Base-by-base conservation (phyloP, 805 yeast species). In the Candida glaebosa region DNA sequence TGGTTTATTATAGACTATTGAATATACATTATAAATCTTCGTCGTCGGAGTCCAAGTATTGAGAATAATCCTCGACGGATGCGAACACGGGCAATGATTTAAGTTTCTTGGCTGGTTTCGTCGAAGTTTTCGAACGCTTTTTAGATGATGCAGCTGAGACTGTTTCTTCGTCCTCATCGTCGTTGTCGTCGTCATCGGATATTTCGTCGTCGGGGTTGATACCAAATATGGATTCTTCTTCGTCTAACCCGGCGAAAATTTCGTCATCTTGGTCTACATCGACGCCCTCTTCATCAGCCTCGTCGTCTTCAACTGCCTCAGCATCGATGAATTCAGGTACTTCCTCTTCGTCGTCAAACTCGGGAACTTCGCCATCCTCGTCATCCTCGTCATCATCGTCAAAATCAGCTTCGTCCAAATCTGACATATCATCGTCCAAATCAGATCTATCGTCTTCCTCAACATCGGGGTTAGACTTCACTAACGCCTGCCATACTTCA, bases 11-110 rank as follows among this genome's bases (percentile, higher is more conserved):
- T n/a, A n/a, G n/a, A n/a, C n/a, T 22, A 22, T 22, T 10, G 6
- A 22, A 7, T 22, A 22, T 22, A 22, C 26, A 22, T 22, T 28
- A 28, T 28, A 49, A 58, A 34, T 65, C 75, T 37, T 81, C 86
- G 39, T 79, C 85, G 20, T 82, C 86, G 12, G 85, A 81, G 20
- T 73, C 73, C 59, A 86, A 65, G 51, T 81, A 82, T 56, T 86
- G 72, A 19, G 91, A 82, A 58, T 88, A 89, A 46, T 86, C 96
- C 32, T 86, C 96, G 7, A 82, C 95, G 35, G 89, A 82, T 1
- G 96, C 97, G 67, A 88, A 90, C 16, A 81, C 72, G 17, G 97
- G 97, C 45, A 90, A 68, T 36, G 75, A 79, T 55, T 77, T 81
- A 54, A 85, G 66, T 57, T 71, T 79, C 69, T 76, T 80, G 15